A percentile compares a stretch with the other conserved stretches of the same genome.
These are phyloP conservation scores for Kitagawia praeruptora DNA, from an alignment of 129 eudicot species.

Conservation along the genomic window DNA sequence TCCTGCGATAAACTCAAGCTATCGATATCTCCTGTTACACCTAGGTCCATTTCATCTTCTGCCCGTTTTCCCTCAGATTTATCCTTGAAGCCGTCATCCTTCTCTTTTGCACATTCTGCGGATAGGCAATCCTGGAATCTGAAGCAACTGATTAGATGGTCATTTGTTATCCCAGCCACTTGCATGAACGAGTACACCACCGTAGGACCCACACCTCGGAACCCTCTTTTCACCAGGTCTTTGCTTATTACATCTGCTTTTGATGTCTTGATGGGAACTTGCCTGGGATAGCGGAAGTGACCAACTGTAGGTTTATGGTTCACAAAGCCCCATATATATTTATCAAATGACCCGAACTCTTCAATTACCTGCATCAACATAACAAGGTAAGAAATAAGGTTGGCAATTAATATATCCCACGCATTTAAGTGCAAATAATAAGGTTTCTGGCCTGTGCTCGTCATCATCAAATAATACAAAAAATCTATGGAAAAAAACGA, in stretches of 20 bases:
- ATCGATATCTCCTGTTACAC: constrained; percentile 38
- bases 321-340: constrained; percentile 86
- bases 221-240: constrained; percentile 79
- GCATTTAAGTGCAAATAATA: background rate
- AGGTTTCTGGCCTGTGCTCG: background rate
- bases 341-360: constrained; percentile 79
- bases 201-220: constrained; percentile 88
- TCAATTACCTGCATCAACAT: constrained; percentile 51
- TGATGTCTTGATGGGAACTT: constrained; percentile 78
- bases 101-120: constrained; percentile 24
- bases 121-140: constrained; percentile 62
- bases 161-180: constrained; percentile 80
- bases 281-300: constrained; percentile 77
- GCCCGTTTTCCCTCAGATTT: constrained; percentile 28
- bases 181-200: constrained; percentile 86
- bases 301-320: constrained; percentile 58
- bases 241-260: constrained; percentile 87
- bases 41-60: constrained; percentile 36
- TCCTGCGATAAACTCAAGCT: constrained; percentile 49
- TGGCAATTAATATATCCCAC: background rate
- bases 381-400: background rate
- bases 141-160: constrained; percentile 79
- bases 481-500: no score
- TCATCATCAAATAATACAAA: background rate
- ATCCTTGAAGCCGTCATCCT: constrained; percentile 18